These are phyloP conservation scores for Penicillium sp. DNA, from an alignment of 2,329 filamentous ascomycete genomes.

Conservation along the genomic window DNA sequence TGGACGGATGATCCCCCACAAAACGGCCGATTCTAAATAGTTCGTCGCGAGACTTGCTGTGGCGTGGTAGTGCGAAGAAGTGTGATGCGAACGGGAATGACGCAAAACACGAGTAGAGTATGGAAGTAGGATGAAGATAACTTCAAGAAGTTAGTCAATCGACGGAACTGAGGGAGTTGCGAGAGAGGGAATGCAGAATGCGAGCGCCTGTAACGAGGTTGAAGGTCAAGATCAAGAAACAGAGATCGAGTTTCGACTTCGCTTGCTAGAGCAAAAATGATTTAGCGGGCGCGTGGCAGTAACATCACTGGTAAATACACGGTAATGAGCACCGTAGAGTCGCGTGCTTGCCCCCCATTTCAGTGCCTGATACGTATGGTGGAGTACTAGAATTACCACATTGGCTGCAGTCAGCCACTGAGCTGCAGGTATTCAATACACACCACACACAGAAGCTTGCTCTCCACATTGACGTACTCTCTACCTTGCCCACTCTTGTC, in stretches of 20 bases:
- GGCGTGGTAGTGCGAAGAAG: constrained; percentile 18
- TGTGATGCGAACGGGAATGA: constrained; percentile 26
- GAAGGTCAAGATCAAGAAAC: constrained; percentile 25
- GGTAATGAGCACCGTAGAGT: constrained; percentile 13
- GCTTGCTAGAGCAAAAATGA: constrained; percentile 29
- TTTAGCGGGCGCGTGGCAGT: constrained; percentile 35
- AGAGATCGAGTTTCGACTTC: constrained; percentile 31
- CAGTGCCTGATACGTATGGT: background rate
- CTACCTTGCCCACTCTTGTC: background rate
- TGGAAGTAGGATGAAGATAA: constrained; percentile 12
- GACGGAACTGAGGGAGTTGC: constrained; percentile 14
- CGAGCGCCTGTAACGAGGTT: constrained; percentile 33
- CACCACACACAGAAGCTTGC: constrained; percentile 13
- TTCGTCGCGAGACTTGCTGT: constrained; percentile 26
- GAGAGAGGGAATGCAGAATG: constrained; percentile 25
- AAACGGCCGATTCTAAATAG: constrained; percentile 21
- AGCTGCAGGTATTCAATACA: constrained; percentile 12
- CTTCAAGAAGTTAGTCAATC: constrained; percentile 24
- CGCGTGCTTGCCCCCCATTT: constrained; percentile 11
- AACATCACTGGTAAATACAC: constrained; percentile 18
- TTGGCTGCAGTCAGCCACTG: constrained; percentile 9
- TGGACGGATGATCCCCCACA: constrained; percentile 24
- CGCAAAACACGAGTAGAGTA: constrained; percentile 22
- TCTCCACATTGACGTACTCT: constrained; percentile 2
- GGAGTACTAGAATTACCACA: constrained; percentile 9